A percentile compares a stretch with the other conserved stretches of the same genome.
phyloP scores from a whole-genome alignment of 352 stramenopile species.

The Globisporangium takayamanum region DNA sequence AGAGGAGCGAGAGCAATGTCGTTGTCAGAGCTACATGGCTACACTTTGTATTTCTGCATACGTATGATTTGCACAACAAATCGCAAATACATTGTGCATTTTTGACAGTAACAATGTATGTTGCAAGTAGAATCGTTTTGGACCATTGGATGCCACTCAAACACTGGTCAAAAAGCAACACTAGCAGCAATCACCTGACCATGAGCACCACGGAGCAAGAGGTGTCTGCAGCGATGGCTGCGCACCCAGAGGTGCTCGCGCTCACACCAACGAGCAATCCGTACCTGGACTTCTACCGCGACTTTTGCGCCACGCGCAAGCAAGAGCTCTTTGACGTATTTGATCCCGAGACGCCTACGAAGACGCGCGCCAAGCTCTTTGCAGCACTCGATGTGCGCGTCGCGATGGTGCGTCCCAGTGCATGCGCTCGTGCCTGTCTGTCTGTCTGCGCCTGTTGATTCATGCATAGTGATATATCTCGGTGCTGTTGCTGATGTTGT shows the following conservation, averaged over 20 bases:
- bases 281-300: conserved; percentile 76
- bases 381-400: conserved; percentile 66
- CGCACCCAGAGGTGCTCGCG: conserved; percentile 24
- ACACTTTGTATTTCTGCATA: too few species aligned
- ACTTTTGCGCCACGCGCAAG: conserved; percentile 47
- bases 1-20: background rate
- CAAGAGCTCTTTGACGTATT: conserved; percentile 70
- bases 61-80: too few species aligned
- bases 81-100: background rate
- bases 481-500: background rate
- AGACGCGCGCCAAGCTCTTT: conserved; percentile 61
- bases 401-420: conserved; percentile 52
- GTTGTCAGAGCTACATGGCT: conserved; percentile 2
- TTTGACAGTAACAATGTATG: too few species aligned
- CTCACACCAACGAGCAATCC: conserved; percentile 67
- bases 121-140: too few species aligned
- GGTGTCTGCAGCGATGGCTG: conserved; percentile 3
- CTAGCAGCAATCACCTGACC: background rate
- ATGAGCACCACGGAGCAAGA: conserved; percentile 2
- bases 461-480: background rate
- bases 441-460: background rate
- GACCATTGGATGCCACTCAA: too few species aligned
- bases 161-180: background rate
- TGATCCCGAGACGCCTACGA: conserved; percentile 59
- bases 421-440: background rate